These are phyloP conservation scores for Phytophthora fragariae DNA, from an alignment of 352 stramenopile species.

Conservation along the genomic window DNA sequence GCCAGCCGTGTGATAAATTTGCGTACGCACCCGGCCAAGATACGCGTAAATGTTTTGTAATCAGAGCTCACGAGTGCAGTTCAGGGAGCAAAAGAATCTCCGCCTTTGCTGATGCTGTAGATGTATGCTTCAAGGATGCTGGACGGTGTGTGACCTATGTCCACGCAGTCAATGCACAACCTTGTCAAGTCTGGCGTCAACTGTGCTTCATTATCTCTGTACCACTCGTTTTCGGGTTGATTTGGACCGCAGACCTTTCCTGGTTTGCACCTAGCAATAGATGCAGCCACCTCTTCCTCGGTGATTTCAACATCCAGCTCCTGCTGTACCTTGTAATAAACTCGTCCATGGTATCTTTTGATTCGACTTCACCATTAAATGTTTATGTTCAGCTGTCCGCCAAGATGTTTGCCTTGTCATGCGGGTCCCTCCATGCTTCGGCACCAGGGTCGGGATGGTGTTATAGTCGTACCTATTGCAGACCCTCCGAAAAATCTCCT, in stretches of 20 bases:
- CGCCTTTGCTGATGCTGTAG: neutral
- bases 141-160: neutral
- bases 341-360: neutral
- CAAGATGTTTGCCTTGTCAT: no score
- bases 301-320: neutral
- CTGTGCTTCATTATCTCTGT: neutral
- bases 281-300: neutral
- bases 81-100: neutral
- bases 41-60: constrained; percentile 18
- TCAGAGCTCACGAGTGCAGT: constrained; percentile 10
- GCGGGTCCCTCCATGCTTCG: no score
- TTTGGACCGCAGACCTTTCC: neutral
- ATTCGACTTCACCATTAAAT: no score
- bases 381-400: no score
- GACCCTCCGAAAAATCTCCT: no score
- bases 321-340: neutral
- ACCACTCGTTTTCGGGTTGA: neutral
- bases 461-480: no score
- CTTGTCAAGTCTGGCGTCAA: neutral
- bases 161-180: neutral
- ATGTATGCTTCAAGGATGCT: no score
- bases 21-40: constrained; percentile 6
- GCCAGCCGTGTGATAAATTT: neutral
- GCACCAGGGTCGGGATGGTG: no score
- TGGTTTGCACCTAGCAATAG: neutral